Conservation (phyloP, 176 grass and related monocot genomes). For the maize (Zea mays) region DNA sequence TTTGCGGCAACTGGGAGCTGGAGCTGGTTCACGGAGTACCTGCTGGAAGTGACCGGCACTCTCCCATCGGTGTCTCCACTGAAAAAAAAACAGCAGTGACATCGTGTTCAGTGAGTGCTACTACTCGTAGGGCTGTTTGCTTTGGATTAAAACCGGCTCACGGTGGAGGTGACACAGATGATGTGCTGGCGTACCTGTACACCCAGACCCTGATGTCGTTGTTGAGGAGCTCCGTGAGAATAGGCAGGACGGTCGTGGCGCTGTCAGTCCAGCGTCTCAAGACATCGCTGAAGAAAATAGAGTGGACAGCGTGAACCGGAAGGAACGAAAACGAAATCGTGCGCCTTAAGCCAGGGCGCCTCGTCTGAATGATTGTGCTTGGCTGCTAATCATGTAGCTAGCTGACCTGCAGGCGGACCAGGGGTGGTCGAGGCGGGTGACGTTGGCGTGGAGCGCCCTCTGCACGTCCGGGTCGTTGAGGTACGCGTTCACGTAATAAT, state of each 20-base stretch:
- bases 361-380: not conserved
- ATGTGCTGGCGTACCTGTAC: slow-evolving; percentile 57
- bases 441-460: slow-evolving; percentile 78
- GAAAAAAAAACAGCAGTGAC: slow-evolving; percentile 30
- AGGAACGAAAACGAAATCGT: not conserved
- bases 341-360: not conserved
- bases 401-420: slow-evolving; percentile 75
- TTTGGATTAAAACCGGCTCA: no score
- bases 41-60: slow-evolving; percentile 77
- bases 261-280: slow-evolving; percentile 54
- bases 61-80: slow-evolving; percentile 76
- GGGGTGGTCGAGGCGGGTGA: slow-evolving; percentile 57
- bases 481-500: slow-evolving; percentile 74
- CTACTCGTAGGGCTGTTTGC: no score
- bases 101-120: not conserved
- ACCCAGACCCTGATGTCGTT: slow-evolving; percentile 61
- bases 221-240: slow-evolving; percentile 55
- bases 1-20: slow-evolving; percentile 43
- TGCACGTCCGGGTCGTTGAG: slow-evolving; percentile 74
- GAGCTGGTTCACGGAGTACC: slow-evolving; percentile 77
- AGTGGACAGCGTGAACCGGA: not conserved
- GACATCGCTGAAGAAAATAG: slow-evolving; percentile 48
- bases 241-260: slow-evolving; percentile 57
- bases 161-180: not conserved
- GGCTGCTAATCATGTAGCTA: not conserved